Conservation (phyloP, 441 rosid genomes). For the Sinapis alba region DNA sequence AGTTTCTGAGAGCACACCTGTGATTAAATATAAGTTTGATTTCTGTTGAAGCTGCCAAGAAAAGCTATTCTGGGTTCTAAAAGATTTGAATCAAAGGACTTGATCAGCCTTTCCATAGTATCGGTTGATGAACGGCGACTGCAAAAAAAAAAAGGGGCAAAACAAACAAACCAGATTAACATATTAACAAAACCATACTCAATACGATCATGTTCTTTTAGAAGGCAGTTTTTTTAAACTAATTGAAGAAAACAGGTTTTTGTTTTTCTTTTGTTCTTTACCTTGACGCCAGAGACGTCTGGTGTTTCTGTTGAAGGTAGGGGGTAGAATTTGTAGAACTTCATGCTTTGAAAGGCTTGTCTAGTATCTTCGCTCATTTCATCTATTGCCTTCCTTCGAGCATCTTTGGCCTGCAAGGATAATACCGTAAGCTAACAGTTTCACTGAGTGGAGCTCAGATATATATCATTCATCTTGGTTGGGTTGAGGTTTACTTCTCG, state of each 20-base stretch:
- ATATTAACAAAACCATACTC: background rate
- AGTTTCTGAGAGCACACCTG: slow-evolving; percentile 38
- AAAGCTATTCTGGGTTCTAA: slow-evolving; percentile 18
- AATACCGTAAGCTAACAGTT: background rate
- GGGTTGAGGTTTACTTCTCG: slow-evolving; percentile 57
- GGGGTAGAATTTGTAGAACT: slow-evolving; percentile 90
- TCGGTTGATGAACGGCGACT: slow-evolving; percentile 35
- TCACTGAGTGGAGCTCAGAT: background rate
- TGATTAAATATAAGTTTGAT: background rate
- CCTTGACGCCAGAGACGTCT: slow-evolving; percentile 65
- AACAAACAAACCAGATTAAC: background rate
- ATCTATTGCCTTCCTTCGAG: slow-evolving; percentile 61
- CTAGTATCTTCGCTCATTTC: slow-evolving; percentile 75
- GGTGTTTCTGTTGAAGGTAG: slow-evolving; percentile 70
- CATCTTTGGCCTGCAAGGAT: background rate
- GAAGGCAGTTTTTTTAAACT: no score
- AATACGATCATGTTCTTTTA: background rate
- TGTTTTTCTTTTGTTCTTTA: slow-evolving; percentile 3
- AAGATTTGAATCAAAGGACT: slow-evolving; percentile 16
- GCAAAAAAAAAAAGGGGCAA: background rate
- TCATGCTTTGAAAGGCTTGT: slow-evolving; percentile 62
- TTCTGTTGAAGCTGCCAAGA: slow-evolving; percentile 27
- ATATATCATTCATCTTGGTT: background rate
- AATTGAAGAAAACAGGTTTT: background rate
- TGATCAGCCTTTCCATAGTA: slow-evolving; percentile 38